Base-by-base conservation (phyloP, 345 rosid species). In the Murraya koenigii region DNA sequence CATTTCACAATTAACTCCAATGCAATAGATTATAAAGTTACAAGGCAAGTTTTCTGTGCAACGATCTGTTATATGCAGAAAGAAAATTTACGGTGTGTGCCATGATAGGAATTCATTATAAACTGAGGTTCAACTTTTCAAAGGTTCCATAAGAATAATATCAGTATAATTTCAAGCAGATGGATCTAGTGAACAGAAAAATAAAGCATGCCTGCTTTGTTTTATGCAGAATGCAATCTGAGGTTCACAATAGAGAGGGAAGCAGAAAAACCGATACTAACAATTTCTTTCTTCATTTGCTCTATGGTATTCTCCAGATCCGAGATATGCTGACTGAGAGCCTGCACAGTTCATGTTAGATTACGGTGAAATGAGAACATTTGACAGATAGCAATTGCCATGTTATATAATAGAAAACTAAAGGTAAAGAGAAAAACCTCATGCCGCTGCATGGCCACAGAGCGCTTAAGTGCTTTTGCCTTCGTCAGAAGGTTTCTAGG, bases 401-500 rank as follows among this genome's bases (percentile, higher is more conserved):
- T 44, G 62, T 68, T 69, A 76, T 22, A 44, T 47, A 72, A 64
- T 19, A 47, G 56, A 36, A 65, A 39, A 25, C 73, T 26, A 75
- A 61, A 61, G 52, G 55, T 47, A 68, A 64, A 66, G 59, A 79
- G 67, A 63, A 47, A 82, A 82, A 95, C 99, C 99, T 96, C 97
- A 63, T 96, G 98, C 60, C 97, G 94, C 83, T 96, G 98, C 94
- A 92, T 91, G 77, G 99, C 97, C 25, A 96, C 88, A 28, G 97
- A 94, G 71, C 90, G 97, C 85, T 94, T 96, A 86, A 96, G 81
- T 28, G 98, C 99, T 82, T 96, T 96, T 75, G 99, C 97, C 86
- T 96, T 94, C 5, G 97, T 92, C 49, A 96, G 90, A 71, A 96
- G 97, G 84, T 96, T 96, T 83, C 95, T 91, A 15, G 99, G 99